Percentiles rank a stretch among this genome's conserved stretches.
phyloP scores from a whole-genome alignment of 441 rosid genomes.

The Gossypium gossypioides region DNA sequence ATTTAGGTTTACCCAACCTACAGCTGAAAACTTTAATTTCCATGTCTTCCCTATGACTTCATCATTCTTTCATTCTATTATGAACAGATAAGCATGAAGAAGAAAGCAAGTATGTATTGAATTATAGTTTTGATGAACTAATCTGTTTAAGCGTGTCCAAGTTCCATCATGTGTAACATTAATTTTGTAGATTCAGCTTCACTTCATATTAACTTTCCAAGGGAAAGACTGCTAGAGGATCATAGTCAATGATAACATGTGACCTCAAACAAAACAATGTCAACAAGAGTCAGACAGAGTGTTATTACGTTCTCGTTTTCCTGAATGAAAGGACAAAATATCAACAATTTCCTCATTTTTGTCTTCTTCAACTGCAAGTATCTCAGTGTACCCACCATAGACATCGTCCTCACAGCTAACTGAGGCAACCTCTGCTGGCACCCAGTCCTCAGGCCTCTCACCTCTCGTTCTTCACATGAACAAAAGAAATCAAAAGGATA shows the following conservation, averaged over 20 bases:
- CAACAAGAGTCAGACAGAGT: not conserved
- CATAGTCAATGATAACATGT: not conserved
- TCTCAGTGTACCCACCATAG: constrained; percentile 33
- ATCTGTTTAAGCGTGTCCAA: not conserved
- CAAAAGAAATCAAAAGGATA: constrained; percentile 14
- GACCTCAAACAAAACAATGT: constrained; percentile 3
- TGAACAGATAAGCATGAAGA: not conserved
- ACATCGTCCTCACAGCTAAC: constrained; percentile 21
- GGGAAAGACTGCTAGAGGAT: not conserved
- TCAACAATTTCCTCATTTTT: constrained; percentile 51
- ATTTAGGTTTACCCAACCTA: not conserved
- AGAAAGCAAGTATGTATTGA: not conserved
- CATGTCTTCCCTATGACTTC: not conserved
- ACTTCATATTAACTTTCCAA: constrained; percentile 4
- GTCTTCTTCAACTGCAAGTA: constrained; percentile 30
- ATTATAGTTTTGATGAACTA: not conserved
- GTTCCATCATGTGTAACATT: not conserved
- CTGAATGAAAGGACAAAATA: constrained; percentile 71
- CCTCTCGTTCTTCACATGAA: constrained; percentile 42
- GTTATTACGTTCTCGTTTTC: constrained; percentile 33
- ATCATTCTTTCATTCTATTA: not conserved
- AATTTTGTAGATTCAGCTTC: not conserved
- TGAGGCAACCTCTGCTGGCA: constrained; percentile 55
- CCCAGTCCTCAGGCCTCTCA: constrained; percentile 91
- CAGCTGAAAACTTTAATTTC: not conserved